Base-by-base conservation (phyloP, 305 asterid species). In the Solanum aculeatissimum region DNA sequence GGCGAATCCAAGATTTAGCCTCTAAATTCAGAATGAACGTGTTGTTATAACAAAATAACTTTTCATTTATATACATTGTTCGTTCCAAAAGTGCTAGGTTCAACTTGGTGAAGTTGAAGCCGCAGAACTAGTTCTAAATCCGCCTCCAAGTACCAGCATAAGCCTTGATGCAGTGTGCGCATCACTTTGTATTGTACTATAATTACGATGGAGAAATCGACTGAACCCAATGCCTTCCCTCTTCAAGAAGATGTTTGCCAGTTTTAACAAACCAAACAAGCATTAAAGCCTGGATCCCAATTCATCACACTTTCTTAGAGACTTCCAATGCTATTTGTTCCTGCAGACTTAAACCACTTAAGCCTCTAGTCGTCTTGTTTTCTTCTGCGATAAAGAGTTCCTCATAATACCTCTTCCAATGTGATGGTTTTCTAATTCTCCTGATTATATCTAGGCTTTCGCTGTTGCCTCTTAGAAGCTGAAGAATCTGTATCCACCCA, bases 321-420 rank as follows among this genome's bases (percentile, higher is more conserved):
- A 83, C 83, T 84, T 91, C 92, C 81, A 79, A 40, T 78, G 87
- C 86, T 74, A 84, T 80, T 47, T 79, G 88, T 54, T 88, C 88
- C 77, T 84, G 88, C 65, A 85, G 85, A 83, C 82, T 87, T 12
- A 83, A 57, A 84, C 87, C 86, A 53, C 49, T 89, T 47, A 88
- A 57, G 78, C 68, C 90, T 66, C 87, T 83, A 62, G 38, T 82
- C 57, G 51, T 65, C 85, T 88, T 84, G 89, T 89, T 87, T 75
- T 91, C 93, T 66, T 94, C 98, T 7, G 94, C 89, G 62, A 91
- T 91, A 86, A 96, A 94, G 16, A 96, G 93, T 88, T 93, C 97
- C 90, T 90, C 94, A 66, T 94, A 96, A 80, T 94, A 93, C 88
- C 88, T 93, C 89, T 91, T 94, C 99, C 97, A 94, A 81, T 94